Conservation (phyloP, 192 early-diverging fungal species). For the Gigaspora rosea region DNA sequence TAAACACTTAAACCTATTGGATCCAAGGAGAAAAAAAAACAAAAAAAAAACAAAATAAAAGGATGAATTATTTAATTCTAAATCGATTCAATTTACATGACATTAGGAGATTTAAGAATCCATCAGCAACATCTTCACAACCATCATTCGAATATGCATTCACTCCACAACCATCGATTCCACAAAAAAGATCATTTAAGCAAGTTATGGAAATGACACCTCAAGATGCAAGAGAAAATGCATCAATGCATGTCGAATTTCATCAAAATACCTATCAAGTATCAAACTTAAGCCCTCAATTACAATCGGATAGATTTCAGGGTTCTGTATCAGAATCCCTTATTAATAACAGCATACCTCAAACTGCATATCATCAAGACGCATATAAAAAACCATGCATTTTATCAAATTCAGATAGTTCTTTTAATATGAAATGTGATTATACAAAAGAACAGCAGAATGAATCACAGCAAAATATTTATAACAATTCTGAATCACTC, state of each 20-base stretch:
- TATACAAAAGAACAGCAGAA: too few relatives aligned
- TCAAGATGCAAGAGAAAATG: constrained; percentile 2
- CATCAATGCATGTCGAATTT: background rate
- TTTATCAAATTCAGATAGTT: too few relatives aligned
- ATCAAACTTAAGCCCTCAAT: background rate
- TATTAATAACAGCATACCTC: background rate
- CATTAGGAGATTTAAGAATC: constrained; percentile 28
- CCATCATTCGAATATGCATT: constrained; percentile 21
- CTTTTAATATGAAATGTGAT: too few relatives aligned
- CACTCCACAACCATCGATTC: background rate
- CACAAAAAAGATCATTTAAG: constrained; percentile 19
- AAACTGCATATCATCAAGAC: background rate
- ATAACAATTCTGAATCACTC: too few relatives aligned
- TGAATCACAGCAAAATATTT: too few relatives aligned
- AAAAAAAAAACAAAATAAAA: too few relatives aligned
- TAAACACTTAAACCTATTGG: background rate
- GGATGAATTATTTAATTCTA: background rate
- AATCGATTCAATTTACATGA: background rate
- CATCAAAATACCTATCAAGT: constrained; percentile 11
- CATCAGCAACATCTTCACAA: background rate
- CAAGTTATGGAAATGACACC: constrained; percentile 14
- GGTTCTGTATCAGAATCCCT: background rate
- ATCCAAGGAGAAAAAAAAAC: background rate
- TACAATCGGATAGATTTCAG: background rate
- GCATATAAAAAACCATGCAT: too few relatives aligned